Conservation (phyloP, 116 monocot species). For the Phalaenopsis hybrid region DNA sequence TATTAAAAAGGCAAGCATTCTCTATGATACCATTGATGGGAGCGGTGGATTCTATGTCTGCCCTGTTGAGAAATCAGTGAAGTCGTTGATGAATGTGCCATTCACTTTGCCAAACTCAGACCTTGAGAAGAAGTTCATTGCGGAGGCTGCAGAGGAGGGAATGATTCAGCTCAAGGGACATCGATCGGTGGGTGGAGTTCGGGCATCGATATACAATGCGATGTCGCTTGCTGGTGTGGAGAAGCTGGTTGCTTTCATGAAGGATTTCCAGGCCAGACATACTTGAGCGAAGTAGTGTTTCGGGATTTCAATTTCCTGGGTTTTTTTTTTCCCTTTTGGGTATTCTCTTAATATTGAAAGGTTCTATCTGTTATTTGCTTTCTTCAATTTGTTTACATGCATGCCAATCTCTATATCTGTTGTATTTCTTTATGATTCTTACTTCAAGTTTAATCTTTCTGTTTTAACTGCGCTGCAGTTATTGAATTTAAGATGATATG, state of each 20-base stretch:
- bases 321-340: not conserved
- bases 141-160: constrained; percentile 70
- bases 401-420: not conserved
- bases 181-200: constrained; percentile 82
- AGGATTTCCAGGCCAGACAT: constrained; percentile 92
- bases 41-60: constrained; percentile 77
- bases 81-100: constrained; percentile 92
- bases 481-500: not conserved
- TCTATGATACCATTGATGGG: constrained; percentile 81
- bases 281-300: constrained; percentile 25
- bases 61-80: constrained; percentile 80
- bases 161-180: constrained; percentile 99
- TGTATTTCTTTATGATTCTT: not conserved
- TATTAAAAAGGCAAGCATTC: constrained; percentile 55
- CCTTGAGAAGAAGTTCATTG: constrained; percentile 92
- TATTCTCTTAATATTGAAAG: not conserved
- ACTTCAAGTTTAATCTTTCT: not conserved
- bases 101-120: constrained; percentile 69
- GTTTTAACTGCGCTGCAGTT: not conserved
- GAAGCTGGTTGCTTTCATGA: constrained; percentile 99
- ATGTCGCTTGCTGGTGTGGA: constrained; percentile 87
- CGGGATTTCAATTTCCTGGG: not conserved
- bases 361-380: not conserved
- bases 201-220: constrained; percentile 94
- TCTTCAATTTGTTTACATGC: not conserved